Base-by-base conservation (phyloP, 306 rosid genomes). In the Dalbergia oliveri region DNA sequence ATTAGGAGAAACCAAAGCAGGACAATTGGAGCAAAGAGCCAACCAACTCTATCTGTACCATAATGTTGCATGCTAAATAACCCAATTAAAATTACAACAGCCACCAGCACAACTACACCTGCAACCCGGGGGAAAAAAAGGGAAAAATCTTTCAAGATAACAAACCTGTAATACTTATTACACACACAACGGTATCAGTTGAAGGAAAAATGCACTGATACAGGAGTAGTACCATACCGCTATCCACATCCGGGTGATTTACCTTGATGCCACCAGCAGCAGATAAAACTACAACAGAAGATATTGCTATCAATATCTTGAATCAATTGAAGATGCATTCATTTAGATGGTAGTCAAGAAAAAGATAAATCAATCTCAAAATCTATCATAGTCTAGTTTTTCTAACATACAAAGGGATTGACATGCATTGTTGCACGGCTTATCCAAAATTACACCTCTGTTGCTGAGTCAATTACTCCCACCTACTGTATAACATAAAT, bases 1-100 rank as follows among this genome's bases (percentile, higher is more conserved):
- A 95, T 95, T 66, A 93, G 13, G 75, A 95, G 90, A 90, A 95
- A 82, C 99, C 98, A 95, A 66, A 95, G 93, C 34, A 95, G 90
- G 79, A 95, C 97, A 80, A 95, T 15, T 18, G 99, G 99, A 70
- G 99, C 99, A 85, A 95, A 95, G 80, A 95, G 99, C 99, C 99
- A 95, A 73, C 97, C 89, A 78, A 95, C 98, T 88, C 63, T 95
- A 81, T 95, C 99, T 26, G 97, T 95, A 50, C 99, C 99, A 61
- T 91, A 91, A 81, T 90, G 98, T 82, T 95, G 99, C 90, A 95
- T 9, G 85, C 99, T 93, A 87, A 95, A 95, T 86, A 95, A 60
- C 34, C 94, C 98, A 33, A 93, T 80, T 88, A 95, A 80, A 87
- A 93, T 90, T 64, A 88, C 83, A 37, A 90, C 98, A 5, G 99